A percentile compares a stretch with the other conserved stretches of the same genome.
phyloP scores from a whole-genome alignment of 2,329 filamentous ascomycete genomes.

The Elsinoe arachidis region DNA sequence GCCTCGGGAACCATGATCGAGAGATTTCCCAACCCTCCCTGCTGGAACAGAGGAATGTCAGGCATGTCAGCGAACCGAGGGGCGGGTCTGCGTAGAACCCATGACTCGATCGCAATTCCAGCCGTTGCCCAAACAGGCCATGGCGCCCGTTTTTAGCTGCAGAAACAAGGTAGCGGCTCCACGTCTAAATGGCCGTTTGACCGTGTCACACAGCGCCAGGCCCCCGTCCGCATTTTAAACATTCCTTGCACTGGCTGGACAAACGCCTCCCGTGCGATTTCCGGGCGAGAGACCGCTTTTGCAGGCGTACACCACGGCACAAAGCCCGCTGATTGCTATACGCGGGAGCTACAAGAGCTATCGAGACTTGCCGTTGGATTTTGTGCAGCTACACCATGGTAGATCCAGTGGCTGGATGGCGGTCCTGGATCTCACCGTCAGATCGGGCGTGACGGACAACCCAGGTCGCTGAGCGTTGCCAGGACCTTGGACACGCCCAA shows the following conservation, averaged over 20 bases:
- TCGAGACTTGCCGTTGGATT: slow-evolving; percentile 4
- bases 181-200: slow-evolving; percentile 4
- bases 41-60: neutral
- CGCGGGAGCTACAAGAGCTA: neutral
- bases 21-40: neutral
- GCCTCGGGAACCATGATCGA: slow-evolving; percentile 8
- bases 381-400: neutral
- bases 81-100: neutral
- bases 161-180: slow-evolving; percentile 8
- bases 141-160: slow-evolving; percentile 8
- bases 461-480: neutral
- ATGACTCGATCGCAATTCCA: slow-evolving; percentile 3
- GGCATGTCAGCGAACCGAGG: slow-evolving; percentile 3
- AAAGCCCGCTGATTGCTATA: neutral
- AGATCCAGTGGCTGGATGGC: slow-evolving; percentile 1
- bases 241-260: neutral
- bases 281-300: neutral
- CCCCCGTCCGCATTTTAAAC: neutral
- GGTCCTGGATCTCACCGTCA: slow-evolving; percentile 1
- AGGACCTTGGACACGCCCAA: neutral
- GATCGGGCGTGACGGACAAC: neutral
- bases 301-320: neutral
- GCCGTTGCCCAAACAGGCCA: neutral
- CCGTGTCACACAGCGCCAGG: slow-evolving; percentile 7
- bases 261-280: slow-evolving; percentile 4